A percentile compares a stretch with the other conserved stretches of the same genome.
Conservation (phyloP, 2,329 filamentous ascomycete species). For the Aspergillus texensis region DNA sequence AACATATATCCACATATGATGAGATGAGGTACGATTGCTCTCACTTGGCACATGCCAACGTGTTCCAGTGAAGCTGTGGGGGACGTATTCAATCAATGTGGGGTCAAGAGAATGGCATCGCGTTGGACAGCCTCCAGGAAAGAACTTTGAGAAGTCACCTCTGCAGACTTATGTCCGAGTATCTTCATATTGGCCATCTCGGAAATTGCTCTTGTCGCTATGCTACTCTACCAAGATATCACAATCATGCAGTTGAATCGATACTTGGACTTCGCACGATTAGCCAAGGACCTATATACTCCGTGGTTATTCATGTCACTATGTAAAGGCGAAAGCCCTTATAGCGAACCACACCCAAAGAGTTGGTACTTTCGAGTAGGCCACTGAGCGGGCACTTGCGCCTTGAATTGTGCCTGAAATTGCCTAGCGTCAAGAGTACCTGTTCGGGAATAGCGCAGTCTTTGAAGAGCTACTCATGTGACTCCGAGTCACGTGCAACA, state of each 20-base stretch:
- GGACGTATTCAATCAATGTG: background rate
- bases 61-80: background rate
- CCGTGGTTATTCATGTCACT: background rate
- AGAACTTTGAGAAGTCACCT: background rate
- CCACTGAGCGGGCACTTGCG: too few species aligned
- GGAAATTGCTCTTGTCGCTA: too few species aligned
- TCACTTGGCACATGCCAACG: fast-evolving
- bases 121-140: background rate
- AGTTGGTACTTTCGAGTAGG: background rate
- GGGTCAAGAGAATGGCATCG: background rate
- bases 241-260: too few species aligned
- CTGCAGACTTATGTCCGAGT: too few species aligned
- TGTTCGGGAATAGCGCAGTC: background rate
- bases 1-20: background rate
- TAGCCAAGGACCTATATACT: background rate
- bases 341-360: background rate
- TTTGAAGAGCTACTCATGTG: background rate
- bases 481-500: background rate
- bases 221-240: too few species aligned
- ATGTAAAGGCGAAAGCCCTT: background rate
- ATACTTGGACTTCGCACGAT: too few species aligned
- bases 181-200: too few species aligned
- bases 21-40: background rate
- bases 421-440: background rate
- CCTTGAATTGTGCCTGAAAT: background rate